Evolutionary conservation across 768 basidiomycete species (phyloP).

Genomic region (Rhizopogon roseolus): DNA sequence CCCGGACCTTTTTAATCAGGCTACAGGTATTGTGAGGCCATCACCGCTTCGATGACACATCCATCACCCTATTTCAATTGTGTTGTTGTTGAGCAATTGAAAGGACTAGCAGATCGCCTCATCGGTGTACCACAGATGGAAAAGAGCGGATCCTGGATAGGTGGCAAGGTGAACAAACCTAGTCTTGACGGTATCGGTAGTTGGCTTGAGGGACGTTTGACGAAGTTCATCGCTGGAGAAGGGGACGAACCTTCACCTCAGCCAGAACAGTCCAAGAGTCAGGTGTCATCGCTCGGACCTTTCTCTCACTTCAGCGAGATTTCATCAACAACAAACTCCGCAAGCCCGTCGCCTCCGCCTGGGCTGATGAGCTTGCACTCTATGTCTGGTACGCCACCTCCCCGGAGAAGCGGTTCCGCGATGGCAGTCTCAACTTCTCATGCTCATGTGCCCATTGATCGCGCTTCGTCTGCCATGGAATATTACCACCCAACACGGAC

Average conservation of each 20-base stretch:
- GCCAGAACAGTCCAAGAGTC: slow-evolving; percentile 30
- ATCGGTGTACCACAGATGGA: slow-evolving; percentile 67
- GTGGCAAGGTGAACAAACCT: slow-evolving; percentile 82
- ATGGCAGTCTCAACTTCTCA: slow-evolving; percentile 50
- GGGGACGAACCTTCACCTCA: slow-evolving; percentile 44
- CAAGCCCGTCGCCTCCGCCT: slow-evolving; percentile 72
- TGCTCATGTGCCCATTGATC: slow-evolving; percentile 53
- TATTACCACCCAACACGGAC: slow-evolving; percentile 49
- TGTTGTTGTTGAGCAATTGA: slow-evolving; percentile 67
- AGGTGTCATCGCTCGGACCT: slow-evolving; percentile 60
- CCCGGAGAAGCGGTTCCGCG: slow-evolving; percentile 65
- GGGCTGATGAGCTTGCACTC: slow-evolving; percentile 36
- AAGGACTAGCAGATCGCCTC: slow-evolving; percentile 75
- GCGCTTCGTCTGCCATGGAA: slow-evolving; percentile 77
- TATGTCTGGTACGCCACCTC: slow-evolving; percentile 35
- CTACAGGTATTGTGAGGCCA: slow-evolving; percentile 90
- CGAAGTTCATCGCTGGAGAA: slow-evolving; percentile 94
- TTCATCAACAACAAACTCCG: slow-evolving; percentile 72
- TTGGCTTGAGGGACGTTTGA: slow-evolving; percentile 89
- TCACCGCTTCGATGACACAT: slow-evolving; percentile 59
- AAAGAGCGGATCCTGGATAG: slow-evolving; percentile 82
- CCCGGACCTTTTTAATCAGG: slow-evolving; percentile 8
- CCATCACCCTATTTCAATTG: slow-evolving; percentile 64
- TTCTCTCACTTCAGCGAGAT: slow-evolving; percentile 94
- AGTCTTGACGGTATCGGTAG: slow-evolving; percentile 88